Evolutionary conservation across 441 rosid genomes (phyloP), one percentile per base, ranked within the genome.

Genomic region (Hypseocharis bilobata): DNA sequence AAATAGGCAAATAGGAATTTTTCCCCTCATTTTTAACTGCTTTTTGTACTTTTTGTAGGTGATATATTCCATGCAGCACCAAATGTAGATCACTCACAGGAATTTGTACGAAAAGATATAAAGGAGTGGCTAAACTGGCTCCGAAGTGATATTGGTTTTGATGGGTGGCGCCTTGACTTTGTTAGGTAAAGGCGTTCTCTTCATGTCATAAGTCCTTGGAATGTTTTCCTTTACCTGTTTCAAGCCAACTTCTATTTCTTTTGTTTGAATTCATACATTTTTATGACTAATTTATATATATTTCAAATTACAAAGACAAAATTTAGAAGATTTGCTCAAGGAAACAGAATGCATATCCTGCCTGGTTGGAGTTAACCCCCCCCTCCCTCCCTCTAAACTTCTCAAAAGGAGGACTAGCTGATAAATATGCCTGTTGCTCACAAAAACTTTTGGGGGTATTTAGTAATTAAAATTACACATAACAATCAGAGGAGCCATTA

Each of bases 141-240:
- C 55, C 60, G 74, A 49, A 77, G 54, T 67, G 67, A 77, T 28
- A 70, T 77, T 64, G 77, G 86, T 65, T 82, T 66, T 74, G 80
- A 82, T 71, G 86, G 83, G 1, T 80, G 83, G 83, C 79, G 82
- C 62, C 82, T 82, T 64, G 84, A 82, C 72, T 82, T 79, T 76
- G 84, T 74, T 62, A 82, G 84, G 86, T 82, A 40, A 54, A 63
- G 34, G 3, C 20, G 11, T 42, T 49, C 45, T 34, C 40, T 64
- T 49, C 6, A 6, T 62, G 26, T 10, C n/a, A 22, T 0, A 11
- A 11, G 6, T 23, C 28, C n/a, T n/a, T 25, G 26, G 8, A 3
- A 25, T 56, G 16, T 13, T 27, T 56, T 11, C 13, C 0, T 44
- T n/a, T 44, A 44, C 51, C 51, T n/a, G 49, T 42, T 42, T 10